Percentiles rank a stretch among this genome's conserved stretches.
Evolutionary conservation across 306 rosid species (phyloP).

Genomic region (Dryas octopetala): DNA sequence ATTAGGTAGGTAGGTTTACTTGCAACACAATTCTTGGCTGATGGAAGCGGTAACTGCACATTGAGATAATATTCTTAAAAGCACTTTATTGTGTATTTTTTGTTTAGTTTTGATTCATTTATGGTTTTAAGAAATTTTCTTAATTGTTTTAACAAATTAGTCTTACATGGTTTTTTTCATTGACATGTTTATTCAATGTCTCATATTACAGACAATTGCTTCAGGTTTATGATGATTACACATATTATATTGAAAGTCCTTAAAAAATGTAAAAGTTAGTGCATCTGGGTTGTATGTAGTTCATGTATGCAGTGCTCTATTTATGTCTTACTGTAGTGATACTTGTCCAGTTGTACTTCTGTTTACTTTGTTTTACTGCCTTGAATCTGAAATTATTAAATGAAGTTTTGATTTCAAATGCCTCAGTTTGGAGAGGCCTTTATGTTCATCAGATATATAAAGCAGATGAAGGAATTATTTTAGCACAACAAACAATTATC

Average conservation of each 20-base stretch:
- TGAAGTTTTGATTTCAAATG: not conserved
- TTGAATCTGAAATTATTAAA: not conserved
- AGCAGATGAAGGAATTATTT: not conserved
- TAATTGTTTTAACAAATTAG: no score
- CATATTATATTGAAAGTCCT: not conserved
- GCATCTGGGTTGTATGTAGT: not conserved
- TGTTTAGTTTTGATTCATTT: not conserved
- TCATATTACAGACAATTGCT: not conserved
- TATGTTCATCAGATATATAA: not conserved
- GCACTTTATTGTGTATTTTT: not conserved
- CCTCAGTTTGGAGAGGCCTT: not conserved
- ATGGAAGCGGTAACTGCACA: not conserved
- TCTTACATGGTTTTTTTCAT: not conserved
- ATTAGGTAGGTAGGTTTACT: no score
- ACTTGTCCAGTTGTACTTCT: not conserved
- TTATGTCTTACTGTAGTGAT: not conserved
- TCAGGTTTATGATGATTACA: not conserved
- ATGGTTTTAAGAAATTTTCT: not conserved
- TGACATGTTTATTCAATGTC: not conserved
- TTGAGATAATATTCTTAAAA: not conserved
- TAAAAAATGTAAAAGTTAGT: not conserved
- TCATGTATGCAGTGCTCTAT: not conserved
- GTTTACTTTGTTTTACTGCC: not conserved
- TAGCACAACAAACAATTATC: not conserved
- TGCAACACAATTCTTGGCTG: not conserved